These are phyloP conservation scores for Alloascoidea africana DNA, from an alignment of 805 yeast genomes.

Conservation along the genomic window DNA sequence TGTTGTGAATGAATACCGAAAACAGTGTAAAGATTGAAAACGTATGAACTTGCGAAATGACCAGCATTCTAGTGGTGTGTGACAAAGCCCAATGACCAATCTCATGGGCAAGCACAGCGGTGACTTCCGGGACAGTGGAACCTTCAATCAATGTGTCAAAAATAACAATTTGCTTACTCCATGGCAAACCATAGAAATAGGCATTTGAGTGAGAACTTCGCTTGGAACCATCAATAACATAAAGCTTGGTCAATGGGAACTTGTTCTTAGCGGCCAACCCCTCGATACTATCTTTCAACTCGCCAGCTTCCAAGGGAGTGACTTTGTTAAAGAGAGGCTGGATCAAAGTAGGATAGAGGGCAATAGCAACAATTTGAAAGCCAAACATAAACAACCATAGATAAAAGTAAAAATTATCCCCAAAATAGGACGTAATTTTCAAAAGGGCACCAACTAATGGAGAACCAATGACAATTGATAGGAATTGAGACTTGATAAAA, in stretches of 20 bases:
- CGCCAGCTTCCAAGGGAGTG: slow-evolving; percentile 83
- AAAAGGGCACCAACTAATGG: slow-evolving; percentile 65
- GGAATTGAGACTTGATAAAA: slow-evolving; percentile 38
- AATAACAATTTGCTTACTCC: slow-evolving; percentile 91
- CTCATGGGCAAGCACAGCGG: slow-evolving; percentile 96
- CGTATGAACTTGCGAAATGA: slow-evolving; percentile 47
- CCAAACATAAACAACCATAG: slow-evolving; percentile 55
- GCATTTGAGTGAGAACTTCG: slow-evolving; percentile 96
- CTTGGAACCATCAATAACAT: slow-evolving; percentile 92
- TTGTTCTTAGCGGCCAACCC: slow-evolving; percentile 55
- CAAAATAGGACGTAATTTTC: slow-evolving; percentile 67
- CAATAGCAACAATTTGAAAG: slow-evolving; percentile 60
- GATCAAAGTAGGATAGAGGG: slow-evolving; percentile 71
- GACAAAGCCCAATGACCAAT: slow-evolving; percentile 94
- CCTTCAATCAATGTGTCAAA: slow-evolving; percentile 83
- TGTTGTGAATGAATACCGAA: slow-evolving; percentile 66
- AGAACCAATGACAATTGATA: slow-evolving; percentile 46
- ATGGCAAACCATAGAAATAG: slow-evolving; percentile 89
- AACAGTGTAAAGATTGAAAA: slow-evolving; percentile 57
- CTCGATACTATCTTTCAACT: slow-evolving; percentile 70
- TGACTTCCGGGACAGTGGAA: slow-evolving; percentile 62
- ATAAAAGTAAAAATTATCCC: slow-evolving; percentile 70
- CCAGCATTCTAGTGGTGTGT: slow-evolving; percentile 69
- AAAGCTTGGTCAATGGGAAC: slow-evolving; percentile 78
- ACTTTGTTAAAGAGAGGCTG: slow-evolving; percentile 89